A percentile compares a stretch with the other conserved stretches of the same genome.
Evolutionary conservation across 1,284 basidiomycete genomes (phyloP).

Genomic region (Cutaneotrichosporon cavernicola): DNA sequence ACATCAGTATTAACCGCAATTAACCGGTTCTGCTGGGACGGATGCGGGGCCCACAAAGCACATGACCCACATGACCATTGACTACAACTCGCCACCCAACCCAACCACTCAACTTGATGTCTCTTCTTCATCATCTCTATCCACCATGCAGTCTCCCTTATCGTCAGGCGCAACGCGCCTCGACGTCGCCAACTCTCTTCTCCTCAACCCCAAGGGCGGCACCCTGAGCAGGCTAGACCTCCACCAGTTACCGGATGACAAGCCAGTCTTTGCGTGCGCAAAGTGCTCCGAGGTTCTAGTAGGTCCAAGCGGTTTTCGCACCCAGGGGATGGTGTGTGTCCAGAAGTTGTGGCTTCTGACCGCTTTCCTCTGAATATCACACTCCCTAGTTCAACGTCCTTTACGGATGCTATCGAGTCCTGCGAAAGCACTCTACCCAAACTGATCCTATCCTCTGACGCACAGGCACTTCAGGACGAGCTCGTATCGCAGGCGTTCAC

Average conservation of each 20-base stretch:
- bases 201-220: slow-evolving; percentile 8
- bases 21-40: neutral
- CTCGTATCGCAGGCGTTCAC: slow-evolving; percentile 52
- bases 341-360: neutral
- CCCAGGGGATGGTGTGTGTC: neutral
- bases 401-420: neutral
- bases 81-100: neutral
- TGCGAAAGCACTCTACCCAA: neutral
- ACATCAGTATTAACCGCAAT: neutral
- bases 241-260: slow-evolving; percentile 42
- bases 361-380: neutral
- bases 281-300: slow-evolving; percentile 46
- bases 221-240: slow-evolving; percentile 30
- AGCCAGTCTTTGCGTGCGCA: slow-evolving; percentile 45
- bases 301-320: slow-evolving; percentile 13
- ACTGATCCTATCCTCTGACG: neutral
- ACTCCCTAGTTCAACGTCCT: neutral
- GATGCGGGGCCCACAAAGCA: neutral
- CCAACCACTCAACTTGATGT: too few species aligned
- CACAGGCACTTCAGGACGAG: slow-evolving; percentile 51
- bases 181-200: slow-evolving; percentile 4
- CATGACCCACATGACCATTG: neutral
- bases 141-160: neutral
- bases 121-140: neutral
- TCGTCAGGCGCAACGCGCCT: neutral